A percentile compares a stretch with the other conserved stretches of the same genome.
Conservation (phyloP, 225 moss, liverwort and hornwort genomes). For the Polytrichum commune region DNA sequence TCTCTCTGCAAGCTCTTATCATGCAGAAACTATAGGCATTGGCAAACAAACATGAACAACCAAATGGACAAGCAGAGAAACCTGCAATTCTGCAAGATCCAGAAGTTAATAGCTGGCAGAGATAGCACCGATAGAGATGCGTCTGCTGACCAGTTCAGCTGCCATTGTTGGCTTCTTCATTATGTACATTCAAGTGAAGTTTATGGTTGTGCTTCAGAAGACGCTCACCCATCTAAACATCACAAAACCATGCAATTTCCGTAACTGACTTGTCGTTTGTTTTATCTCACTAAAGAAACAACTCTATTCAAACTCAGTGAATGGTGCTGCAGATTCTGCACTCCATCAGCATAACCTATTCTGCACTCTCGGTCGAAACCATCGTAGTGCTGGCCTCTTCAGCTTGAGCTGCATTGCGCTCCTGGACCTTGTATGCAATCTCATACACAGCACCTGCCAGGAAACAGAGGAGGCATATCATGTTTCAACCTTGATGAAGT, state of each 20-base stretch:
- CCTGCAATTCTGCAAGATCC: no score
- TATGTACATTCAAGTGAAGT: conserved; percentile 44
- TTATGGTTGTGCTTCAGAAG: conserved; percentile 1
- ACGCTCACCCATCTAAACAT: neutral
- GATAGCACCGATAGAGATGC: no score
- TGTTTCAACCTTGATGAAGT: neutral
- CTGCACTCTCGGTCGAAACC: conserved; percentile 25
- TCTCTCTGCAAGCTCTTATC: no score
- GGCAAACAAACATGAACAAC: no score
- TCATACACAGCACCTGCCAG: conserved; percentile 47
- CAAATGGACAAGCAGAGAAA: no score
- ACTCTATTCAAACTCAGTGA: neutral
- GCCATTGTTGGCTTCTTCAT: conserved; percentile 15
- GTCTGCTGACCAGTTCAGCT: neutral
- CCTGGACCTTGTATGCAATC: conserved; percentile 45
- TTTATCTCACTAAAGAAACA: neutral
- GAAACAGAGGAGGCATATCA: neutral
- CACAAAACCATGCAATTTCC: neutral
- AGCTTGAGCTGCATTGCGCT: conserved; percentile 36
- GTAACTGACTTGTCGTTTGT: neutral
- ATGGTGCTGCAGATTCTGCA: neutral
- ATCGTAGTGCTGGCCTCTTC: conserved; percentile 28
- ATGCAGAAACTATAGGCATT: no score
- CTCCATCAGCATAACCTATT: conserved; percentile 18
- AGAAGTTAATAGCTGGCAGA: no score